phyloP scores from a whole-genome alignment of 345 rosid genomes.

The Acer yangbiense region DNA sequence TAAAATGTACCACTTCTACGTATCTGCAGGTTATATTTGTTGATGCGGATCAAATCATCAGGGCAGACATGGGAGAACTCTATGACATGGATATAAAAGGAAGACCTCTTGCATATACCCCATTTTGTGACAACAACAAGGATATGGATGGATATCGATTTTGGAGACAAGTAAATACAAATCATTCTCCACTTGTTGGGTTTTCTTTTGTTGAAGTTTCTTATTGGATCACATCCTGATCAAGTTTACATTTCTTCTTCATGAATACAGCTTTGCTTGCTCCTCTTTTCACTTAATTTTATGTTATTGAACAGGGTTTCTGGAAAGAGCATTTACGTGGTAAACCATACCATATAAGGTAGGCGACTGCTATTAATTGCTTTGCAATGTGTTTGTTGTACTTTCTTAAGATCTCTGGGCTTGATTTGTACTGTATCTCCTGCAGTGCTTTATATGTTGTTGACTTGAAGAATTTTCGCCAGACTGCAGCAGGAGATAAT shows the following conservation, averaged over 20 bases:
- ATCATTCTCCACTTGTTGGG: not conserved
- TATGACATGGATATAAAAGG: conserved; percentile 98
- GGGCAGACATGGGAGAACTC: conserved; percentile 97
- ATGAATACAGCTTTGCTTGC: conserved; percentile 18
- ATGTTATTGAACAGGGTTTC: conserved; percentile 63
- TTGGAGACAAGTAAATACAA: conserved; percentile 80
- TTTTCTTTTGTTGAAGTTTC: not conserved
- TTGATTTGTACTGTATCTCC: conserved; percentile 26
- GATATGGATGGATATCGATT: conserved; percentile 99
- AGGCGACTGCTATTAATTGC: conserved; percentile 25
- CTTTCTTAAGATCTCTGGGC: conserved; percentile 13
- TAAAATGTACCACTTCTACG: conserved; percentile 12
- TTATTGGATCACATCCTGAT: conserved; percentile 5
- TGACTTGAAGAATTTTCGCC: conserved; percentile 89
- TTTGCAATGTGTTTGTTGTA: not conserved
- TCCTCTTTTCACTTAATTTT: not conserved
- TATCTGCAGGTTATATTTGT: conserved; percentile 85
- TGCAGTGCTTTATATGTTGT: conserved; percentile 95
- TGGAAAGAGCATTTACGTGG: conserved; percentile 98
- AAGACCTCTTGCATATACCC: conserved; percentile 98
- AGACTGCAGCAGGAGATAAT: conserved; percentile 98
- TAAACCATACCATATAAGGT: conserved; percentile 96
- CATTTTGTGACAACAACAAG: conserved; percentile 94
- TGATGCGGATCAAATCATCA: conserved; percentile 94
- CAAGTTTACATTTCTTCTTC: not conserved